phyloP scores from a whole-genome alignment of 495 filamentous ascomycete genomes.

The Cercophora sp. region DNA sequence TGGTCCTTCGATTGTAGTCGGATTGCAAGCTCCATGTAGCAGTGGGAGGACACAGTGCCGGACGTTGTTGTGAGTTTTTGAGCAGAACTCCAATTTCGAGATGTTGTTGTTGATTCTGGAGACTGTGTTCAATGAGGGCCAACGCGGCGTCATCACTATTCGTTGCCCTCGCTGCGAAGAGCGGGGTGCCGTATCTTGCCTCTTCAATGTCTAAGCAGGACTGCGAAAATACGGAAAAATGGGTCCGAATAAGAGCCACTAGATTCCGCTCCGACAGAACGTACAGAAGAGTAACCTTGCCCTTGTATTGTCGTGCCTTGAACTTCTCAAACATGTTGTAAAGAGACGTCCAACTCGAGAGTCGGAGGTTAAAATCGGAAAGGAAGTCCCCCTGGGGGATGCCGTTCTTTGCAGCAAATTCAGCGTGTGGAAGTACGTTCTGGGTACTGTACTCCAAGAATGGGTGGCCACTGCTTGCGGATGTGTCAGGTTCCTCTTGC shows the following conservation, averaged over 20 bases:
- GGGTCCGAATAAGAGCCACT: constrained; percentile 35
- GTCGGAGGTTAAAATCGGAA: background rate
- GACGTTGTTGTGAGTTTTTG: too few relatives aligned
- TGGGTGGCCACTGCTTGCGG: too few relatives aligned
- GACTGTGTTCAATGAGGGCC: too few relatives aligned
- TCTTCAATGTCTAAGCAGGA: constrained; percentile 27
- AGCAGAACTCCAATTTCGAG: too few relatives aligned
- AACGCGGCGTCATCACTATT: too few relatives aligned
- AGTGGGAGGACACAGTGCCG: too few relatives aligned
- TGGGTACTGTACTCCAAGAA: constrained; percentile 1
- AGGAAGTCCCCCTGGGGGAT: background rate
- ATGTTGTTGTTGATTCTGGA: too few relatives aligned
- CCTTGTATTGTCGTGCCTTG: background rate
- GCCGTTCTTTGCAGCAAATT: background rate
- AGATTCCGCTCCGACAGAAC: background rate
- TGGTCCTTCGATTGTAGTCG: too few relatives aligned
- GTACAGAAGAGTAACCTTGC: background rate
- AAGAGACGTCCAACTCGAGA: background rate
- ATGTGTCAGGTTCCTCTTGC: too few relatives aligned
- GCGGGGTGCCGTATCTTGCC: constrained; percentile 38
- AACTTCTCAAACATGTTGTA: background rate
- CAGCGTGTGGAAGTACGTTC: background rate
- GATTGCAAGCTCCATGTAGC: too few relatives aligned
- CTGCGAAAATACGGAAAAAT: constrained; percentile 11
- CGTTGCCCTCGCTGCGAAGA: constrained; percentile 43